These are phyloP conservation scores for Basipetospora sp. DNA, from an alignment of 2,329 filamentous ascomycete species.

Conservation along the genomic window DNA sequence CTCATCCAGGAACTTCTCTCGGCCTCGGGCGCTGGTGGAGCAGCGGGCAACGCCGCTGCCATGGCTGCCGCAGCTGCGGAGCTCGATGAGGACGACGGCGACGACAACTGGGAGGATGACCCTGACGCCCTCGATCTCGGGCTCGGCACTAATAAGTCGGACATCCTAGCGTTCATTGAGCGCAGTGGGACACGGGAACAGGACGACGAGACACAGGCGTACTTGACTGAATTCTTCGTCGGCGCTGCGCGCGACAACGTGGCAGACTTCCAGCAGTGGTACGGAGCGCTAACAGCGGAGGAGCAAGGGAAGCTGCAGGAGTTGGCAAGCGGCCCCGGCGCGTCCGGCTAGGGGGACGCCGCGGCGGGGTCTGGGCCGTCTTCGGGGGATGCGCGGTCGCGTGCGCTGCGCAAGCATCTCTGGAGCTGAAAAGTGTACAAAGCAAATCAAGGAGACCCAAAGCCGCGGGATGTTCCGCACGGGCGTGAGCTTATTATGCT, in stretches of 20 bases:
- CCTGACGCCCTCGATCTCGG: slow-evolving; percentile 67
- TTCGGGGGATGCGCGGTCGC: slow-evolving; percentile 3
- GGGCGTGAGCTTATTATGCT: too few relatives aligned
- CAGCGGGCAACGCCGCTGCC: slow-evolving; percentile 47
- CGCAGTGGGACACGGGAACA: slow-evolving; percentile 43
- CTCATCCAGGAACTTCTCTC: slow-evolving; percentile 82
- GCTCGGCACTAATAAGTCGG: slow-evolving; percentile 57
- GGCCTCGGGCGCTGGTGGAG: slow-evolving; percentile 51
- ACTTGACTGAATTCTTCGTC: slow-evolving; percentile 69
- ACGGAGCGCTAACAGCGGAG: slow-evolving; percentile 36
- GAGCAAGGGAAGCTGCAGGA: slow-evolving; percentile 43
- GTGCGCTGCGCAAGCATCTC: slow-evolving; percentile 6
- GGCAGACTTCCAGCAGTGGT: slow-evolving; percentile 43
- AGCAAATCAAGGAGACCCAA: too few relatives aligned
- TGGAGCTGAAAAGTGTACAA: background rate
- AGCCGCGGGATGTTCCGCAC: too few relatives aligned
- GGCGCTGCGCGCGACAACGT: slow-evolving; percentile 40
- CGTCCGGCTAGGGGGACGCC: slow-evolving; percentile 6
- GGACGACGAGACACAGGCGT: slow-evolving; percentile 83
- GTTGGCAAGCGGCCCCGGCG: slow-evolving; percentile 25
- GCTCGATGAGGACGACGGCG: slow-evolving; percentile 36
- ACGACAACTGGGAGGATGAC: slow-evolving; percentile 76
- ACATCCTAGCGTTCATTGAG: slow-evolving; percentile 67
- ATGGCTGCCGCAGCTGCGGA: slow-evolving; percentile 46
- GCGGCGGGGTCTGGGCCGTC: slow-evolving; percentile 2